These are phyloP conservation scores for Microbotryomycetes sp. DNA, from an alignment of 1,284 basidiomycete genomes.

Conservation along the genomic window DNA sequence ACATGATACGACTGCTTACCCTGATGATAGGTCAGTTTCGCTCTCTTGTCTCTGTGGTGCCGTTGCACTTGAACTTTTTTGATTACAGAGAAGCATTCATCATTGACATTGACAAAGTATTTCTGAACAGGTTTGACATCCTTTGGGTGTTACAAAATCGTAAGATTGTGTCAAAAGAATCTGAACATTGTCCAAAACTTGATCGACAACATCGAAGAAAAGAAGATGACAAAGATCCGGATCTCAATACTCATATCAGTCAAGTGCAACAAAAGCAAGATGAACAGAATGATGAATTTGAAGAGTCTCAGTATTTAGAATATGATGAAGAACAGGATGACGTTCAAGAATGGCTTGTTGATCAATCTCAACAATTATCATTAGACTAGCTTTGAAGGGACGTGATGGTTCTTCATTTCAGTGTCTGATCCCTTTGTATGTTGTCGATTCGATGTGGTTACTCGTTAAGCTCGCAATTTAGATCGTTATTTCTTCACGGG, in stretches of 20 bases:
- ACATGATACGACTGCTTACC: conserved; percentile 23
- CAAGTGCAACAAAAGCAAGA: neutral
- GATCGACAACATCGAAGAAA: conserved; percentile 12
- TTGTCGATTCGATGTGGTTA: no score
- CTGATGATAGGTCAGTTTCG: conserved; percentile 30
- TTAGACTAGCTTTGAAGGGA: neutral
- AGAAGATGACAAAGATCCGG: conserved; percentile 11
- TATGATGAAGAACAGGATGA: neutral
- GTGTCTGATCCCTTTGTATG: neutral
- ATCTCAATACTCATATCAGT: conserved; percentile 9
- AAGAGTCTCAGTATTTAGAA: no score
- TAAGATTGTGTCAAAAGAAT: conserved; percentile 32
- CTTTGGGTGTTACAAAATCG: conserved; percentile 33
- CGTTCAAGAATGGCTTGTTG: neutral
- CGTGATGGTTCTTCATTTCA: neutral
- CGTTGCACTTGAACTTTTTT: neutral
- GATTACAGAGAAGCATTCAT: neutral
- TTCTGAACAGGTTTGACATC: conserved; percentile 27
- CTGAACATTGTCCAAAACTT: conserved; percentile 33
- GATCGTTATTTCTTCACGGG: no score
- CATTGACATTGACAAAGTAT: neutral
- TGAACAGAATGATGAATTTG: no score
- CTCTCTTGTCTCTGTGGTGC: neutral
- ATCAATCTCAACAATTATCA: no score
- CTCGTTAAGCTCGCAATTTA: no score